These are phyloP conservation scores for Castanopsis chinensis DNA, from an alignment of 306 rosid genomes.

Conservation along the genomic window DNA sequence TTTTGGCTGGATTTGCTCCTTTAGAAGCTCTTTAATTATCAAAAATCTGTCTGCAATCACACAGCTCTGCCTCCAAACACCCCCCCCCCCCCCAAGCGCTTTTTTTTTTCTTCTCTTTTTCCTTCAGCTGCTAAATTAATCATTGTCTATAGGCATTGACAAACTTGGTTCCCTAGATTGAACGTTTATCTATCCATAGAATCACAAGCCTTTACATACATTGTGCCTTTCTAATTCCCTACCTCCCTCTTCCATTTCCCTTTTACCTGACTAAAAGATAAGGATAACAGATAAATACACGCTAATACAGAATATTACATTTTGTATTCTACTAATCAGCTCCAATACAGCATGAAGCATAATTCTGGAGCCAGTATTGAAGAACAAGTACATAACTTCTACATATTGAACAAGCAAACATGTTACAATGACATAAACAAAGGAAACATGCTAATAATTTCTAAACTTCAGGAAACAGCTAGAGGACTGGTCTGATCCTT, in stretches of 20 bases:
- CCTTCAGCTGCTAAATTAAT: too few relatives aligned
- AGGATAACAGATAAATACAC: background rate
- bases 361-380: background rate
- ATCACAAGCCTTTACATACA: background rate
- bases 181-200: background rate
- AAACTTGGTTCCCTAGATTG: background rate
- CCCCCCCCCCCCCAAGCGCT: fast-evolving
- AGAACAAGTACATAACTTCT: background rate
- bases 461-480: background rate
- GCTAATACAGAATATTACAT: background rate
- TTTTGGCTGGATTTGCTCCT: too few relatives aligned
- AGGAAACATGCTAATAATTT: background rate
- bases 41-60: too few relatives aligned
- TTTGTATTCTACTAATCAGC: background rate
- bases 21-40: too few relatives aligned
- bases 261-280: background rate
- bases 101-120: too few relatives aligned
- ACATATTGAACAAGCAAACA: background rate
- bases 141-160: background rate
- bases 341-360: constrained; percentile 3
- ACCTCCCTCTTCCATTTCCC: background rate
- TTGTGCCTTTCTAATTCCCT: background rate
- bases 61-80: too few relatives aligned
- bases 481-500: constrained; percentile 1
- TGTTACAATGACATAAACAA: background rate